These are phyloP conservation scores for Arthroderma sp. DNA, from an alignment of 2,329 filamentous ascomycete genomes.

Conservation along the genomic window DNA sequence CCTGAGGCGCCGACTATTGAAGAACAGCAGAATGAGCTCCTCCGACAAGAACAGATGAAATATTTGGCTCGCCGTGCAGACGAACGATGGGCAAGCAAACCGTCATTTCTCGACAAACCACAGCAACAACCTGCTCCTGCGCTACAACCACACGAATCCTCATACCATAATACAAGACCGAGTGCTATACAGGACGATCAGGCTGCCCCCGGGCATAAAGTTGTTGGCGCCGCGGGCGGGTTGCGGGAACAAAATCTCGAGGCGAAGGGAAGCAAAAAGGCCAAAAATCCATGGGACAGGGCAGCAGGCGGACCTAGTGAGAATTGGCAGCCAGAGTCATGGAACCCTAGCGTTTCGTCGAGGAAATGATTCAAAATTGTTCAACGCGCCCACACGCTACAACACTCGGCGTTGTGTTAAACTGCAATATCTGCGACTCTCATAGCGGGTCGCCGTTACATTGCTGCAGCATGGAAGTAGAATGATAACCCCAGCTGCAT, in stretches of 20 bases:
- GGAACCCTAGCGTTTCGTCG: constrained; percentile 41
- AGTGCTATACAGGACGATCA: constrained; percentile 19
- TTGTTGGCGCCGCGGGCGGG: constrained; percentile 23
- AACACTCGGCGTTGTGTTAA: neutral
- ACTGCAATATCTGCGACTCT: neutral
- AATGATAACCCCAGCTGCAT: neutral
- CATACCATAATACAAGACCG: constrained; percentile 21
- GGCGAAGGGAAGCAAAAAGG: constrained; percentile 11
- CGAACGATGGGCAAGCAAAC: constrained; percentile 48
- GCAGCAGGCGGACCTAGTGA: constrained; percentile 46
- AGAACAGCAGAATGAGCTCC: constrained; percentile 48
- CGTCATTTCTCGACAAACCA: constrained; percentile 47
- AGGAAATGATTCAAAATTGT: constrained; percentile 23
- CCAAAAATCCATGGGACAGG: constrained; percentile 46
- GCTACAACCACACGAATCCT: constrained; percentile 33
- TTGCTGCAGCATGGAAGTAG: no score
- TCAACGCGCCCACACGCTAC: neutral
- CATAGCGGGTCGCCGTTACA: no score
- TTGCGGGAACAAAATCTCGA: constrained; percentile 17
- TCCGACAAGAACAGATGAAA: constrained; percentile 47
- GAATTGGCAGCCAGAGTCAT: constrained; percentile 55
- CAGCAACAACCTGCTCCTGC: constrained; percentile 36
- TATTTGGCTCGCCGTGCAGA: constrained; percentile 48
- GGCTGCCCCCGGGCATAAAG: constrained; percentile 23
- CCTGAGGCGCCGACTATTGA: constrained; percentile 43